Base-by-base conservation (phyloP, 2,329 filamentous ascomycete species). In the Fusarium fujikuroi region DNA sequence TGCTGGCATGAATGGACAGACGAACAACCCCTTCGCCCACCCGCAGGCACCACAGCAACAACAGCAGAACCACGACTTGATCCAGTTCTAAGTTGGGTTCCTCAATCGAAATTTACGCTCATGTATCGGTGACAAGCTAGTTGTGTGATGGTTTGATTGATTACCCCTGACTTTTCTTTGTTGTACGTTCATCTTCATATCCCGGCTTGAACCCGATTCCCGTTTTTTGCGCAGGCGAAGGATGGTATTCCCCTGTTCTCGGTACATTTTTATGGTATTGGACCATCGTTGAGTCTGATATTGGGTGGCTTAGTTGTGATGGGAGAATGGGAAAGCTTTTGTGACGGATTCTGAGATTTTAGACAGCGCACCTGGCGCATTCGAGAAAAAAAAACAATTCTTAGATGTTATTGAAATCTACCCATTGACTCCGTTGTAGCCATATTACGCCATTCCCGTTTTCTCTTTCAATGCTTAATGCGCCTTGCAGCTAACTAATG, bases 11-110 rank as follows among this genome's bases (percentile, higher is more conserved):
- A 88, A 87, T 72, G 87, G 88, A 30, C 84, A 84, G 63, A 84
- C 79, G 68, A 87, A 83, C 80, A 92, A 92, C 74, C 90, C 90
- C 0, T 92, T 91, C 77, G 87, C 87, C n/a, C 79, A 76, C 21
- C 78, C 84, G 75, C 81, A 84, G 72, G 63, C 42, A 40, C 70
- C 70, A 69, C 87, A 88, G 76, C 84, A 85, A 70, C 82, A 85
- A 66, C 81, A 82, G 49, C 86, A 87, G 76, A 84, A 85, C 70
- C 86, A 88, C 79, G 89, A 92, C 78, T 82, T 92, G 73, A 92
- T 92, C 75, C 89, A 91, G 78, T 90, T 92, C 74, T 92, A 87
- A 79, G 36, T 59, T 43, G 16, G 40, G 49, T 40, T 52, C 52
- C 60, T 56, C 59, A 49, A 44, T 67, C 43, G 30, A 40, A 37